phyloP scores from a whole-genome alignment of 371 early-diverging fungal species.

The Dinochytrium kinnereticum region DNA sequence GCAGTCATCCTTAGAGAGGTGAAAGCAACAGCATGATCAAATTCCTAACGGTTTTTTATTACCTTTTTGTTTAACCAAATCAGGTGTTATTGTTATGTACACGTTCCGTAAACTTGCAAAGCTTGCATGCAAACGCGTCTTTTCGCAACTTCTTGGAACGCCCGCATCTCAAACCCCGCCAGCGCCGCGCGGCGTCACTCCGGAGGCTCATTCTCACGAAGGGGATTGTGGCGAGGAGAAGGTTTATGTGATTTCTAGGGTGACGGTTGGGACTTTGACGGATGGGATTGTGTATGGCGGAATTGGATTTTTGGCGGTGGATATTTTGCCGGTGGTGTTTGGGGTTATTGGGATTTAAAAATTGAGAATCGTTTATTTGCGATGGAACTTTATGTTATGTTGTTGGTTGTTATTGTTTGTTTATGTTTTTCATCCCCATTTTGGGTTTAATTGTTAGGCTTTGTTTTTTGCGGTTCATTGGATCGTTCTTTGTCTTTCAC shows the following conservation, averaged over 20 bases:
- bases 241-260: slow-evolving; percentile 9
- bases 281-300: slow-evolving; percentile 29
- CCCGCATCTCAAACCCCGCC: neutral
- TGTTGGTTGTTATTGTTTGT: too few relatives aligned
- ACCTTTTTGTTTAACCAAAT: too few relatives aligned
- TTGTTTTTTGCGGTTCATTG: too few relatives aligned
- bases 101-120: slow-evolving; percentile 27
- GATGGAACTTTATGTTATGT: too few relatives aligned
- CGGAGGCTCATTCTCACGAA: neutral
- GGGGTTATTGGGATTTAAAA: slow-evolving; percentile 15
- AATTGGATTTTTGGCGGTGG: slow-evolving; percentile 32
- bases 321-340: slow-evolving; percentile 25
- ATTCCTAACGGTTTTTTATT: too few relatives aligned
- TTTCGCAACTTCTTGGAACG: neutral
- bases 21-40: too few relatives aligned
- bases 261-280: slow-evolving; percentile 18
- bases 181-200: too few relatives aligned
- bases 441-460: too few relatives aligned
- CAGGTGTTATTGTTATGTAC: slow-evolving; percentile 3
- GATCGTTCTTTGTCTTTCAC: too few relatives aligned
- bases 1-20: too few relatives aligned
- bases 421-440: too few relatives aligned
- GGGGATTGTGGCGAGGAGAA: neutral
- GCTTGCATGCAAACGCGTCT: neutral
- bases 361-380: too few relatives aligned